phyloP scores from a whole-genome alignment of 768 basidiomycete genomes.

The Pleurotus giganteus region DNA sequence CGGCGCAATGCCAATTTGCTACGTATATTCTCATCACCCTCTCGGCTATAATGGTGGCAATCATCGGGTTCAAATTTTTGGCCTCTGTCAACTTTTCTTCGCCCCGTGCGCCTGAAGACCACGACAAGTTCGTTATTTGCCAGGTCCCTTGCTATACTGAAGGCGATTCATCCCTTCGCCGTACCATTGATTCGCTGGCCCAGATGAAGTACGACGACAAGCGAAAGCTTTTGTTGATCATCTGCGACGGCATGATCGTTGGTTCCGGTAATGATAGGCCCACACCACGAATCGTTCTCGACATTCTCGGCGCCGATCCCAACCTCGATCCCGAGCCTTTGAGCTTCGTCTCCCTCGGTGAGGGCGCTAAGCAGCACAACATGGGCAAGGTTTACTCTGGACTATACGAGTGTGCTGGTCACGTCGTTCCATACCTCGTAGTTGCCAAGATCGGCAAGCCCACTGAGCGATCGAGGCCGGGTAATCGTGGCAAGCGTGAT shows the following conservation, averaged over 20 bases:
- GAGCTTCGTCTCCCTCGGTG: constrained; percentile 90
- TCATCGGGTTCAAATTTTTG: constrained; percentile 96
- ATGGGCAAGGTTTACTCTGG: constrained; percentile 99
- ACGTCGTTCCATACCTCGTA: constrained; percentile 94
- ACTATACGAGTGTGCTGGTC: constrained; percentile 88
- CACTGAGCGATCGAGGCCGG: constrained; percentile 87
- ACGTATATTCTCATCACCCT: constrained; percentile 88
- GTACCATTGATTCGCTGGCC: constrained; percentile 92
- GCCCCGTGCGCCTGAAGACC: constrained; percentile 84
- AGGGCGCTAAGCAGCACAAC: constrained; percentile 95
- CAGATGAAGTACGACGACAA: constrained; percentile 98
- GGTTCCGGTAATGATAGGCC: constrained; percentile 96
- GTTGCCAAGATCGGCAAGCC: constrained; percentile 95
- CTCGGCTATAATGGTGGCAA: constrained; percentile 88
- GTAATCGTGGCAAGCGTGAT: constrained; percentile 98
- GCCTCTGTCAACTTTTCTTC: constrained; percentile 84
- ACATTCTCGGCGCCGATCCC: constrained; percentile 93
- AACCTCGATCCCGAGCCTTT: constrained; percentile 93
- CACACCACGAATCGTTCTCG: constrained; percentile 93
- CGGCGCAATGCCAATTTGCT: constrained; percentile 88
- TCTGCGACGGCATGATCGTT: constrained; percentile 98
- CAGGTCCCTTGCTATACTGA: constrained; percentile 99
- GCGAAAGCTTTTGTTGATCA: constrained; percentile 87
- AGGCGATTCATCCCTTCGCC: constrained; percentile 80
- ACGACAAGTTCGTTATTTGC: constrained; percentile 96